These are phyloP conservation scores for Hymenoscyphus scutula DNA, from an alignment of 2,329 filamentous ascomycete genomes.

Conservation along the genomic window DNA sequence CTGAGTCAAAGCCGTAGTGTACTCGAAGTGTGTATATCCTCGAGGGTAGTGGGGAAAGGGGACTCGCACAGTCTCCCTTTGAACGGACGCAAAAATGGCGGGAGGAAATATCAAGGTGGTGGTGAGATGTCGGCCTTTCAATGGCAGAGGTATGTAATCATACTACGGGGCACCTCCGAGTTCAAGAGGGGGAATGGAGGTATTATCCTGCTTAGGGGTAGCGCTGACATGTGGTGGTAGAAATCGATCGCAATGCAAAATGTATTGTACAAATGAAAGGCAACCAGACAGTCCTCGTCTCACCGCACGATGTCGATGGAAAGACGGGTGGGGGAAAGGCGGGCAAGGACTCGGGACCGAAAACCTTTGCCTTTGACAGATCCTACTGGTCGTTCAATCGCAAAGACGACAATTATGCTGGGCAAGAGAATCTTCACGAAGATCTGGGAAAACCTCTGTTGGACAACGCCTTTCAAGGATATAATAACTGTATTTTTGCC, in stretches of 20 bases:
- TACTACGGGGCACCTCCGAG: neutral
- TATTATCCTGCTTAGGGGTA: neutral
- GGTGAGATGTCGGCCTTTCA: constrained; percentile 93
- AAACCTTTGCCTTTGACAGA: constrained; percentile 91
- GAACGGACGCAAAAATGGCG: constrained; percentile 33
- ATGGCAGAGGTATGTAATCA: constrained; percentile 73
- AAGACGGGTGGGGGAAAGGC: constrained; percentile 56
- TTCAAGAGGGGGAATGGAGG: neutral
- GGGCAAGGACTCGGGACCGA: constrained; percentile 68
- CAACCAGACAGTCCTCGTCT: constrained; percentile 80
- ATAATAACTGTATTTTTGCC: constrained; percentile 99
- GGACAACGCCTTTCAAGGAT: constrained; percentile 97
- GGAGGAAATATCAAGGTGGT: constrained; percentile 99
- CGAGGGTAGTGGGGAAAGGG: constrained; percentile 9
- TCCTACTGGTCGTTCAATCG: constrained; percentile 98
- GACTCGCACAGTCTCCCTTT: constrained; percentile 16
- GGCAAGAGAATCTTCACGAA: constrained; percentile 82
- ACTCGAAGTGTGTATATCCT: neutral
- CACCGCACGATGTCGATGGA: constrained; percentile 62
- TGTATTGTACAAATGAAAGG: constrained; percentile 97
- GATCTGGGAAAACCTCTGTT: constrained; percentile 87
- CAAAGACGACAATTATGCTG: constrained; percentile 76
- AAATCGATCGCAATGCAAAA: constrained; percentile 88
- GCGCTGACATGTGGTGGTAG: constrained; percentile 44
- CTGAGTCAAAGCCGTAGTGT: constrained; percentile 11